Evolutionary conservation across 2,329 filamentous ascomycete species (phyloP), one percentile per base, ranked within the genome.

Genomic region (Pseudogymnoascus sp.): DNA sequence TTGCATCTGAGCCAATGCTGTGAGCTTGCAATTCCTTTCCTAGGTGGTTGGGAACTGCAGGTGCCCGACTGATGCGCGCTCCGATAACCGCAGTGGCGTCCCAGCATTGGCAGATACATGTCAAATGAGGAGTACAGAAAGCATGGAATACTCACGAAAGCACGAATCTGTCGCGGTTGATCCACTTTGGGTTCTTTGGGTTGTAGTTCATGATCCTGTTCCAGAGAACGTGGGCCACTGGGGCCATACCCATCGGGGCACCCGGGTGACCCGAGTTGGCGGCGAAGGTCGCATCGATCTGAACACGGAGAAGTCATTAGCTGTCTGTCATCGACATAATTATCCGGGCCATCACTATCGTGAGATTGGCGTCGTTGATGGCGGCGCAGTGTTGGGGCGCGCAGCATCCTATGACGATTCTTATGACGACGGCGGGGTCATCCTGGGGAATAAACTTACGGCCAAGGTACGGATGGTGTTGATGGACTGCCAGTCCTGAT

Each of bases 121-220:
- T 59, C 31, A 61, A 48, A 40, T 58, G 21, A 35, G 40, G 58
- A 55, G 52, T 5, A 15, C 4, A 48, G 37, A 25, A 62, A 25
- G 29, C 27, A 15, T 55, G 31, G 59, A 45, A 48, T 18, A 88
- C 92, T 85, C 85, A 97, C 92, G 94, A 99, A 76, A 99, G 92
- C 66, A 99, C 92, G 75, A 99, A 99, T 77, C 94, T 89, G 80
- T 99, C 94, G 74, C 94, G 88, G 86, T 97, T 97, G 72, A 94
- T 74, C 92, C 92, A 99, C 68, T 91, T 83, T 71, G 94, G 90
- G 86, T 96, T 97, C 88, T 97, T 95, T 73, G 94, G 94, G 88
- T 97, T 99, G 86, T 97, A 99, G 77, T 81, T 95, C 91, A 99
- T 91, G 84, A 97, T 95, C 79, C 94, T 95, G 86, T 96, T 96